phyloP scores from a whole-genome alignment of 2,329 filamentous ascomycete species.

The Diaporthe citriasiana region DNA sequence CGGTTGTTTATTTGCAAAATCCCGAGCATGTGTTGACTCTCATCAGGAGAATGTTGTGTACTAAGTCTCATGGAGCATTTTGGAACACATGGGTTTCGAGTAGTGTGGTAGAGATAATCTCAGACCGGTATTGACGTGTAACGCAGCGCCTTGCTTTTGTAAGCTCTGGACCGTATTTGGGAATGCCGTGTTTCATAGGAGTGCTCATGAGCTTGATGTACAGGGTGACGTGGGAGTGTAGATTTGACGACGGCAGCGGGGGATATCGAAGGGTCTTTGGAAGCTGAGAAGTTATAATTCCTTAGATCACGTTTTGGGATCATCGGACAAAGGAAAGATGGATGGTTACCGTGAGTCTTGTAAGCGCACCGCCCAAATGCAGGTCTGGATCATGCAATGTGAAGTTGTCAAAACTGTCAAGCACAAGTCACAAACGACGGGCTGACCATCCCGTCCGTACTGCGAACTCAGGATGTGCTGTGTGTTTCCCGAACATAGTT shows the following conservation, averaged over 20 bases:
- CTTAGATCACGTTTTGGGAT: not conserved
- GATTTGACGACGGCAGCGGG: not conserved
- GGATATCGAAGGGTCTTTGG: not conserved
- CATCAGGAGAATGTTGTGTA: not conserved
- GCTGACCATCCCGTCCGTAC: not conserved
- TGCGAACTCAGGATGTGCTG: not conserved
- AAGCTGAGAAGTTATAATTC: not conserved
- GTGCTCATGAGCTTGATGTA: not conserved
- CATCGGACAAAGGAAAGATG: not conserved
- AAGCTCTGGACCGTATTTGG: too few relatives aligned
- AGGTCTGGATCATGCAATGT: not conserved
- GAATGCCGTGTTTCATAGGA: not conserved
- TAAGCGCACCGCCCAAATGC: not conserved
- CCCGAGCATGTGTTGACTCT: not conserved
- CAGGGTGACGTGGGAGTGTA: not conserved
- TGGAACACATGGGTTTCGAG: too few relatives aligned
- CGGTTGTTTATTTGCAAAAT: not conserved
- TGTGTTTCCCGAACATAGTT: not conserved
- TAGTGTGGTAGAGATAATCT: not conserved
- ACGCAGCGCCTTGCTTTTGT: too few relatives aligned
- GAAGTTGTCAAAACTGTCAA: conserved; percentile 13
- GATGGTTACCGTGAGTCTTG: not conserved
- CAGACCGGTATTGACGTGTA: not conserved
- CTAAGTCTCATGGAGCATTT: not conserved
- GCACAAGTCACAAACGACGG: not conserved